These are phyloP conservation scores for Cryphonectria radicalis DNA, from an alignment of 2,329 filamentous ascomycete genomes.

Conservation along the genomic window DNA sequence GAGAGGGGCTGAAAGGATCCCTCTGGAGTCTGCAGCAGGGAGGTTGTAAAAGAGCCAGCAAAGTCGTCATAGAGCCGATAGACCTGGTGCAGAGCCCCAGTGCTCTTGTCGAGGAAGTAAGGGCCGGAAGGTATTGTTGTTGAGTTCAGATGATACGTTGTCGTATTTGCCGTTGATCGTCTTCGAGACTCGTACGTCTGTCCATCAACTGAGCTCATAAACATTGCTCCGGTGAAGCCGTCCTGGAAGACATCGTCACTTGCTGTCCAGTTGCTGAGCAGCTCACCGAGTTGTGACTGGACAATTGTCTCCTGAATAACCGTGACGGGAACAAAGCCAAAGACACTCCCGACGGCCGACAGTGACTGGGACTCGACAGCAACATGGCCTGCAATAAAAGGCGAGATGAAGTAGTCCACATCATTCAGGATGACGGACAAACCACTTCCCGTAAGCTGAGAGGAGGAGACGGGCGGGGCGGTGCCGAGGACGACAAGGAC, in stretches of 20 bases:
- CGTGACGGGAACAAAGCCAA: constrained; percentile 42
- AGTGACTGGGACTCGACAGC: constrained; percentile 29
- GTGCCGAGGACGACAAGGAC: not conserved
- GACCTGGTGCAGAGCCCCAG: constrained; percentile 40
- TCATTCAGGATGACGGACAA: constrained; percentile 39
- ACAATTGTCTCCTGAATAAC: constrained; percentile 37
- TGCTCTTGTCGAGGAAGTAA: constrained; percentile 42
- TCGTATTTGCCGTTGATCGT: not conserved
- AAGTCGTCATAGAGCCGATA: constrained; percentile 44
- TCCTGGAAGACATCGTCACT: constrained; percentile 38
- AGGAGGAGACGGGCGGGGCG: not conserved
- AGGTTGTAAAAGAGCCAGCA: constrained; percentile 39
- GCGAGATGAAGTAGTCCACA: constrained; percentile 42
- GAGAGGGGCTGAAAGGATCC: constrained; percentile 41
- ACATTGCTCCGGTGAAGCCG: constrained; percentile 33
- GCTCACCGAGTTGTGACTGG: constrained; percentile 30
- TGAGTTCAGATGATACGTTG: not conserved
- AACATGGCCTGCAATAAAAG: constrained; percentile 38
- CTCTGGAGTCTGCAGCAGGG: constrained; percentile 38
- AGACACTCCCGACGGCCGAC: constrained; percentile 31
- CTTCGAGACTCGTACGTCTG: not conserved
- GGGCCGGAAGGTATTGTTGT: constrained; percentile 34
- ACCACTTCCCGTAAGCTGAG: constrained; percentile 38
- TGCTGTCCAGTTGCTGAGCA: constrained; percentile 40
- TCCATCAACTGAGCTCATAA: constrained; percentile 27